A percentile compares a stretch with the other conserved stretches of the same genome.
Conservation (phyloP, 2,329 filamentous ascomycete species). For the Venturia carpophila region DNA sequence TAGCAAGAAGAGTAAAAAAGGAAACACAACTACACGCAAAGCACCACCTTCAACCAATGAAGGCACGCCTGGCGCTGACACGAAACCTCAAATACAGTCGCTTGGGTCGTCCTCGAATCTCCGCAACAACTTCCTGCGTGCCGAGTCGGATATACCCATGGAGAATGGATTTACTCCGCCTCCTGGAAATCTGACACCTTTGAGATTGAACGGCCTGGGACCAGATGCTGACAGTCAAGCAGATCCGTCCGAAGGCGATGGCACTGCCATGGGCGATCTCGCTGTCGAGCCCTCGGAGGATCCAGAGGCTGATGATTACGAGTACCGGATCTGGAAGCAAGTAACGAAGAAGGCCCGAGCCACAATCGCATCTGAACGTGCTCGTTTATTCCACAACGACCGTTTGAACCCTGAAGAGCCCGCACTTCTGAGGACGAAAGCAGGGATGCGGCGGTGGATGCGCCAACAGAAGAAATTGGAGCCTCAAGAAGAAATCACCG, state of each 20-base stretch:
- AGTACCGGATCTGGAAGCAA: constrained; percentile 98
- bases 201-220: constrained; percentile 46
- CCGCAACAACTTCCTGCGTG: constrained; percentile 46
- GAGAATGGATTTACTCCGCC: constrained; percentile 86
- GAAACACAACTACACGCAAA: constrained; percentile 52
- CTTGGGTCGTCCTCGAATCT: constrained; percentile 39
- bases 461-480: constrained; percentile 64
- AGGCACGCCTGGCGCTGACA: constrained; percentile 66
- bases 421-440: constrained; percentile 74
- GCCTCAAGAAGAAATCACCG: constrained; percentile 32
- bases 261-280: constrained; percentile 50
- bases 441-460: constrained; percentile 82
- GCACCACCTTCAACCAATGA: constrained; percentile 67
- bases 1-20: constrained; percentile 68
- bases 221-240: constrained; percentile 54
- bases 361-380: constrained; percentile 73
- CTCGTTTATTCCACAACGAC: constrained; percentile 76
- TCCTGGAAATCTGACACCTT: constrained; percentile 67
- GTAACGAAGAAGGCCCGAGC: constrained; percentile 96
- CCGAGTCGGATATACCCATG: constrained; percentile 64
- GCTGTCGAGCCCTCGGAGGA: constrained; percentile 62
- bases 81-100: constrained; percentile 61
- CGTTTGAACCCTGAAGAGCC: constrained; percentile 81
- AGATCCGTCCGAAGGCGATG: constrained; percentile 84
- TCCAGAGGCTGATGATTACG: constrained; percentile 73